phyloP scores from a whole-genome alignment of 2,329 filamentous ascomycete genomes.

The Keithomyces neogunnii region DNA sequence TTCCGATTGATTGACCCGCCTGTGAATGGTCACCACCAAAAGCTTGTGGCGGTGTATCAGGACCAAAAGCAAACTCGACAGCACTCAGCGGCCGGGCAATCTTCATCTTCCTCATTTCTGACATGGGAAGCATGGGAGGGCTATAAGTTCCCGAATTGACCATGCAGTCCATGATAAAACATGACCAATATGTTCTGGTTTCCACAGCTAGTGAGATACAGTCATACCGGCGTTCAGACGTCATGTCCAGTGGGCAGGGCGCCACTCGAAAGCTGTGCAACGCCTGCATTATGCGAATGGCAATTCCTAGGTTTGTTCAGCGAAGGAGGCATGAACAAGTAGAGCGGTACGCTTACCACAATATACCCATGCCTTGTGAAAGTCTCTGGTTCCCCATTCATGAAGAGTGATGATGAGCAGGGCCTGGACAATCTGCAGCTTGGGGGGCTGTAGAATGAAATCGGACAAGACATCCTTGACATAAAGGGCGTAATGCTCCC shows the following conservation, averaged over 20 bases:
- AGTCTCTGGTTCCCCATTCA: slow-evolving; percentile 33
- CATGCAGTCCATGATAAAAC: slow-evolving; percentile 36
- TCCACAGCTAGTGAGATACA: slow-evolving; percentile 20
- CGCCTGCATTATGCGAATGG: slow-evolving; percentile 30
- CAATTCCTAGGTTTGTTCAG: slow-evolving; percentile 18
- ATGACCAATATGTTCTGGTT: slow-evolving; percentile 34
- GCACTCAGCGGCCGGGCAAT: slow-evolving; percentile 22
- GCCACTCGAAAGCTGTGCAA: slow-evolving; percentile 21
- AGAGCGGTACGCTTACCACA: slow-evolving; percentile 16
- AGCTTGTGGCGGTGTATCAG: slow-evolving; percentile 11
- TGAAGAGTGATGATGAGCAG: slow-evolving; percentile 30
- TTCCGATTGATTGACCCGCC: slow-evolving; percentile 7
- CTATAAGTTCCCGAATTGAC: slow-evolving; percentile 33
- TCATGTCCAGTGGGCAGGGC: slow-evolving; percentile 18
- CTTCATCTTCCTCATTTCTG: slow-evolving; percentile 24
- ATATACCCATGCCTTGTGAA: slow-evolving; percentile 35
- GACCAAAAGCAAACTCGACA: slow-evolving; percentile 30
- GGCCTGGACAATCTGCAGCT: slow-evolving; percentile 27
- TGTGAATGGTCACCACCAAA: slow-evolving; percentile 3
- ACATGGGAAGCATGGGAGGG: slow-evolving; percentile 26
- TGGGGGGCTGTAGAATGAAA: slow-evolving; percentile 19
- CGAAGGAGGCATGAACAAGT: not conserved
- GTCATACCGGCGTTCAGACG: slow-evolving; percentile 11
- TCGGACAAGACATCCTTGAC: slow-evolving; percentile 16
- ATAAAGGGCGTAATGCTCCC: slow-evolving; percentile 24